These are phyloP conservation scores for Acacia acuminata DNA, from an alignment of 306 rosid genomes.

Conservation along the genomic window DNA sequence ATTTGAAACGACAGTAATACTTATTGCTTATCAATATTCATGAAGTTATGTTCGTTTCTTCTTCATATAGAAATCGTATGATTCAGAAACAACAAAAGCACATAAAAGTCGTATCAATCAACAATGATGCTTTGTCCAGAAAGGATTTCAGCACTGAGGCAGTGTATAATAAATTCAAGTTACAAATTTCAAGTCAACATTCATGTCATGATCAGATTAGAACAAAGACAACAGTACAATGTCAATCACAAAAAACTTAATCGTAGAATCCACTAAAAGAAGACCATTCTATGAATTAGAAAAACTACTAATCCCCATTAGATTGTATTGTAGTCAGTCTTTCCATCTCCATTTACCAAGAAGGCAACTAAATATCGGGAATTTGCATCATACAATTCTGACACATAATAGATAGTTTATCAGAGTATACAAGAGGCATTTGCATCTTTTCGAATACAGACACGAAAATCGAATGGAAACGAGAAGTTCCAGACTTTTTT, in stretches of 20 bases:
- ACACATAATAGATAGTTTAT: not conserved
- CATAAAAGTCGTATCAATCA: not conserved
- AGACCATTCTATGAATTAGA: not conserved
- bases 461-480: constrained; percentile 3
- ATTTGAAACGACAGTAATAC: not conserved
- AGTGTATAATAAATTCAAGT: not conserved
- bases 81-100: not conserved
- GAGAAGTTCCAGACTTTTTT: not conserved
- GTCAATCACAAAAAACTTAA: not conserved
- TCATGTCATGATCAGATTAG: not conserved
- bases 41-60: not conserved
- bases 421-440: not conserved
- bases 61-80: not conserved
- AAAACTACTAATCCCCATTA: not conserved
- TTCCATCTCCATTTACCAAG: not conserved
- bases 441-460: not conserved
- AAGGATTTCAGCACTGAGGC: not conserved
- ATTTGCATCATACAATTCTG: not conserved
- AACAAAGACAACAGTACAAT: not conserved
- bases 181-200: not conserved
- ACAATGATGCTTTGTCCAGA: not conserved
- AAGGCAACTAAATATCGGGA: not conserved
- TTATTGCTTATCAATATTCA: not conserved
- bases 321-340: no score
- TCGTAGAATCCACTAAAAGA: not conserved